These are phyloP conservation scores for Pythium brassicae DNA, from an alignment of 352 stramenopile species.

Conservation along the genomic window DNA sequence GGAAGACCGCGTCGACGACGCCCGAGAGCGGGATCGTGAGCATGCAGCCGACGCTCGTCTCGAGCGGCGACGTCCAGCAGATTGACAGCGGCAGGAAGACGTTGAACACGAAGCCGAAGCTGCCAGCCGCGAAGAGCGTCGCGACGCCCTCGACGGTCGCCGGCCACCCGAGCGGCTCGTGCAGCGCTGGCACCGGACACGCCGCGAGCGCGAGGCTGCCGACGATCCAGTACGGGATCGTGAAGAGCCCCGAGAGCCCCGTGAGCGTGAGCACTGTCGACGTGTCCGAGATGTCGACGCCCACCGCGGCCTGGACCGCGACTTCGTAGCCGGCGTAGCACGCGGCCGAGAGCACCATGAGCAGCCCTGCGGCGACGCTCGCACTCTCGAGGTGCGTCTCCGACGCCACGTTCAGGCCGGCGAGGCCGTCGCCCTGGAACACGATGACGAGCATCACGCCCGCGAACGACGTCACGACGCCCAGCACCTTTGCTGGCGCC, in stretches of 20 bases:
- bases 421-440: constrained; percentile 26
- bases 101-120: constrained; percentile 32
- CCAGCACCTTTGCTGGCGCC: constrained; percentile 29
- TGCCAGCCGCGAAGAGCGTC: constrained; percentile 31
- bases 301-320: constrained; percentile 28
- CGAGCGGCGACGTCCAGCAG: constrained; percentile 48
- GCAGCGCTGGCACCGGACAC: constrained; percentile 32
- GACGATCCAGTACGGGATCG: constrained; percentile 38
- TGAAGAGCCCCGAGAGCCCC: constrained; percentile 38
- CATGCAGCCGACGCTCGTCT: constrained; percentile 57
- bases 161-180: constrained; percentile 47
- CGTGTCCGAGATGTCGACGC: constrained; percentile 39
- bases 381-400: constrained; percentile 18
- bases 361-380: constrained; percentile 29
- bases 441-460: constrained; percentile 46
- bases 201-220: constrained; percentile 33
- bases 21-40: constrained; percentile 50
- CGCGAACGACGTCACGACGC: constrained; percentile 36
- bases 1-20: constrained; percentile 37
- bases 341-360: constrained; percentile 42
- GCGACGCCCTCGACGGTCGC: constrained; percentile 26
- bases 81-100: constrained; percentile 38
- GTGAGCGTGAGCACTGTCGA: constrained; percentile 47
- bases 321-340: constrained; percentile 54
- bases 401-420: constrained; percentile 15